Evolutionary conservation across 148 eudicot genomes (phyloP).

Genomic region (Dianthus caryophyllus): DNA sequence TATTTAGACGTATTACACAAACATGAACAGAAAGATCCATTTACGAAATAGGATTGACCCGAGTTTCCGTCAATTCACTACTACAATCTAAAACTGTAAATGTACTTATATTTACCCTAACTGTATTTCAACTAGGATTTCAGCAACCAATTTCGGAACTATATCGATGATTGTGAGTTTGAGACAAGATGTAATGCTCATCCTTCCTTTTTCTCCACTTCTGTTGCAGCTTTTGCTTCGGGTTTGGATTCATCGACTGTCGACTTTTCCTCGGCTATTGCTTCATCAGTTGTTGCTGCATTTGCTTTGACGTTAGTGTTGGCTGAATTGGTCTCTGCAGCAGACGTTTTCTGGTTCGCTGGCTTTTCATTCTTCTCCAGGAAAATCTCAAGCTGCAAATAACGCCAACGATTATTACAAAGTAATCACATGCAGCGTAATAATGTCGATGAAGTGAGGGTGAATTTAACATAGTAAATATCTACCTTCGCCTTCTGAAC

Average conservation of each 20-base stretch:
- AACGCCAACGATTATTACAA: too few species aligned
- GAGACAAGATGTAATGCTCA: not conserved
- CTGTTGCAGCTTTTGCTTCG: not conserved
- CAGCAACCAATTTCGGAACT: not conserved
- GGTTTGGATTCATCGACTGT: not conserved
- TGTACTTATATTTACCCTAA: constrained; percentile 9
- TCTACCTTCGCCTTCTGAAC: constrained; percentile 36
- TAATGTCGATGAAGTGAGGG: not conserved
- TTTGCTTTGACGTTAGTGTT: not conserved
- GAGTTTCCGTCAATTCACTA: constrained; percentile 11
- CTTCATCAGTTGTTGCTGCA: not conserved
- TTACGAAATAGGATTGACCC: constrained; percentile 7
- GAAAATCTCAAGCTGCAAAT: constrained; percentile 26
- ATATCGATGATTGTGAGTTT: not conserved
- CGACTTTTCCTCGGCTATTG: not conserved
- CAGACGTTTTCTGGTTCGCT: constrained; percentile 4
- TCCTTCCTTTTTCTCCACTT: constrained; percentile 9
- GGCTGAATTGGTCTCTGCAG: not conserved
- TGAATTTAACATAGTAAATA: too few species aligned
- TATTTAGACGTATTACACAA: constrained; percentile 14
- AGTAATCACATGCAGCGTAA: not conserved
- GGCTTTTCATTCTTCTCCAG: constrained; percentile 28
- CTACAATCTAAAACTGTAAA: constrained; percentile 1
- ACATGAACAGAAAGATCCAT: constrained; percentile 24
- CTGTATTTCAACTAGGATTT: constrained; percentile 2